phyloP scores from a whole-genome alignment of 495 filamentous ascomycete genomes.

The Penicillium crystallinum region DNA sequence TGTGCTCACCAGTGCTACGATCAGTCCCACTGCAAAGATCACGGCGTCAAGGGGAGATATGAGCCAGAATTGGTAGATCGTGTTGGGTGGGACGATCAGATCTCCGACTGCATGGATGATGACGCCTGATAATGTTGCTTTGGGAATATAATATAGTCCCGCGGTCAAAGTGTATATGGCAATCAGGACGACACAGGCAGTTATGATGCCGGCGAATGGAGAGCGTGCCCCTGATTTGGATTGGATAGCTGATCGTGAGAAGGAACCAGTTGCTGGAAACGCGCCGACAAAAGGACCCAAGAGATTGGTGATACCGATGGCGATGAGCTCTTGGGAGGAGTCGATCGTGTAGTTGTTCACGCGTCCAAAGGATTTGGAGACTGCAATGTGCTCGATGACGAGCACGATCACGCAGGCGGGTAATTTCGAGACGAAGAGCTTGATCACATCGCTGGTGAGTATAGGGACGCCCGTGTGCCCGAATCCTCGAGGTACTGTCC shows the following conservation, averaged over 20 bases:
- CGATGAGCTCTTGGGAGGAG: constrained; percentile 90
- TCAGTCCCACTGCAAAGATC: constrained; percentile 86
- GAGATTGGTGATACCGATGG: constrained; percentile 85
- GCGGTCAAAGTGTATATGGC: constrained; percentile 86
- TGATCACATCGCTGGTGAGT: constrained; percentile 56
- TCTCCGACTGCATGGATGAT: constrained; percentile 97
- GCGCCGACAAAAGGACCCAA: constrained; percentile 87
- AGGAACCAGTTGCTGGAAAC: constrained; percentile 89
- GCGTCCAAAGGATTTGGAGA: constrained; percentile 91
- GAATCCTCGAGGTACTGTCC: constrained; percentile 73
- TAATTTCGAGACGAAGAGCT: constrained; percentile 53
- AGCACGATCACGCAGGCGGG: constrained; percentile 82
- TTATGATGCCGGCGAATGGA: constrained; percentile 85
- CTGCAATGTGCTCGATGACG: constrained; percentile 88
- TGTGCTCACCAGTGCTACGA: constrained; percentile 78
- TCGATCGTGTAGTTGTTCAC: constrained; percentile 95
- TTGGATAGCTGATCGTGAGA: constrained; percentile 92
- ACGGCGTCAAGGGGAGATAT: constrained; percentile 81
- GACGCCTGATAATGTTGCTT: constrained; percentile 74
- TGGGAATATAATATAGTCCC: constrained; percentile 91
- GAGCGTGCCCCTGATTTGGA: constrained; percentile 91
- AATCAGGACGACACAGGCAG: constrained; percentile 74
- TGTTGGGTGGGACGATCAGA: constrained; percentile 85
- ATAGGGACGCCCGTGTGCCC: constrained; percentile 64
- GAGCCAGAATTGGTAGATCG: constrained; percentile 88